phyloP scores from a whole-genome alignment of 2,329 filamentous ascomycete genomes.

The Verticillium nubilum region DNA sequence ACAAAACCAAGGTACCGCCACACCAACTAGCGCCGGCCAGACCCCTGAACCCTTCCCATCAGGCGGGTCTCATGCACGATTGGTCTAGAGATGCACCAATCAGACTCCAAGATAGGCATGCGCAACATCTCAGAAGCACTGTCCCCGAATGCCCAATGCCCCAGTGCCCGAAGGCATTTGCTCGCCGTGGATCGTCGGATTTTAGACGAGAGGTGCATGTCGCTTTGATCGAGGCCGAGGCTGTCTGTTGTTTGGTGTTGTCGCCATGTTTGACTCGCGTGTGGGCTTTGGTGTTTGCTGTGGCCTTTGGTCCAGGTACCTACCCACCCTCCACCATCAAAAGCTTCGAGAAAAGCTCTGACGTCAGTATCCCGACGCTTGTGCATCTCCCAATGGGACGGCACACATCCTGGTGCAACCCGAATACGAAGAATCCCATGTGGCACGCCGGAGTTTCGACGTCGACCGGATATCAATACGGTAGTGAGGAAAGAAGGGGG shows the following conservation, averaged over 20 bases:
- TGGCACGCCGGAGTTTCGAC: too few species aligned
- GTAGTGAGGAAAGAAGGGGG: too few species aligned
- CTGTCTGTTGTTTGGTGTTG: not conserved
- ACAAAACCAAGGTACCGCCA: not conserved
- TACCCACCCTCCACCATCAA: not conserved
- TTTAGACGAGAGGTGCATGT: not conserved
- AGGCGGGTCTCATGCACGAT: not conserved
- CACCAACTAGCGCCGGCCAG: not conserved
- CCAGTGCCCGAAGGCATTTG: not conserved
- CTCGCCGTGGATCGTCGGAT: not conserved
- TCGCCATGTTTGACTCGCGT: not conserved
- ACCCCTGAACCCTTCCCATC: not conserved
- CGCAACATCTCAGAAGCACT: not conserved
- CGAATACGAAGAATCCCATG: too few species aligned
- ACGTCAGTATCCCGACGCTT: too few species aligned
- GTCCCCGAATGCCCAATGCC: not conserved
- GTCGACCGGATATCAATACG: too few species aligned
- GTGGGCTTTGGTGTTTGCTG: too few species aligned
- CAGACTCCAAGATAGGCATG: not conserved
- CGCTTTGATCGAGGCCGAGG: not conserved
- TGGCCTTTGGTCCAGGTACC: too few species aligned
- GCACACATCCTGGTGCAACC: too few species aligned
- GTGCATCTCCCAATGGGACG: too few species aligned
- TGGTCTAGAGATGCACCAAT: not conserved
- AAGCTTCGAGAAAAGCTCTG: not conserved